These are phyloP conservation scores for Aphanomyces astaci DNA, from an alignment of 352 stramenopile species.

Conservation along the genomic window DNA sequence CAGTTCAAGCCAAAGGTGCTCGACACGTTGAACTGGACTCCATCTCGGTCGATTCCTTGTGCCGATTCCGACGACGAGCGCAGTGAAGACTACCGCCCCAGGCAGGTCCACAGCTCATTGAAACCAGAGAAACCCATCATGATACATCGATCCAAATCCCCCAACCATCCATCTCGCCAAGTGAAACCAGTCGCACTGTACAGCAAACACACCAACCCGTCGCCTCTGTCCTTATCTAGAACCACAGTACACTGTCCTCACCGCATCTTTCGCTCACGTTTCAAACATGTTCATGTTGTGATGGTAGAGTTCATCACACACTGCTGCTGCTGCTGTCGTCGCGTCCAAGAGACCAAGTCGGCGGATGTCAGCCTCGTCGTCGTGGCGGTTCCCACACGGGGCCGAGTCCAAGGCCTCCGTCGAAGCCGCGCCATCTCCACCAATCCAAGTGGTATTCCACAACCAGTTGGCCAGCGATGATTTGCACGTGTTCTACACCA, in stretches of 20 bases:
- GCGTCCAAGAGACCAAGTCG: background rate
- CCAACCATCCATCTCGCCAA: background rate
- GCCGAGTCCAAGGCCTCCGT: background rate
- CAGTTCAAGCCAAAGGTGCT: background rate
- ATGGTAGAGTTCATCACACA: too few species aligned
- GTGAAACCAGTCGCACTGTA: background rate
- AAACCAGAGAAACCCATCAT: background rate
- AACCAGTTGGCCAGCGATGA: background rate
- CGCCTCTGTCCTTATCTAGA: background rate
- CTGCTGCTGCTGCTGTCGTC: background rate
- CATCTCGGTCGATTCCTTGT: background rate
- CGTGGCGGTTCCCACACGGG: background rate
- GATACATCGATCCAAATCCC: background rate
- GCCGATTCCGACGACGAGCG: background rate
- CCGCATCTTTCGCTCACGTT: too few species aligned
- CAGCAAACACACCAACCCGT: background rate
- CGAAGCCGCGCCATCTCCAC: background rate
- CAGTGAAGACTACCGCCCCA: background rate
- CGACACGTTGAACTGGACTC: background rate
- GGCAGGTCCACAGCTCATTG: background rate
- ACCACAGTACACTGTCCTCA: background rate
- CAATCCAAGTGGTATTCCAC: background rate
- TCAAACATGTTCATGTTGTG: too few species aligned
- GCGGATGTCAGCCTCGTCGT: background rate
- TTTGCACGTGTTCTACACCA: background rate